phyloP scores from a whole-genome alignment of 768 basidiomycete genomes.

The Suillus bovinus region DNA sequence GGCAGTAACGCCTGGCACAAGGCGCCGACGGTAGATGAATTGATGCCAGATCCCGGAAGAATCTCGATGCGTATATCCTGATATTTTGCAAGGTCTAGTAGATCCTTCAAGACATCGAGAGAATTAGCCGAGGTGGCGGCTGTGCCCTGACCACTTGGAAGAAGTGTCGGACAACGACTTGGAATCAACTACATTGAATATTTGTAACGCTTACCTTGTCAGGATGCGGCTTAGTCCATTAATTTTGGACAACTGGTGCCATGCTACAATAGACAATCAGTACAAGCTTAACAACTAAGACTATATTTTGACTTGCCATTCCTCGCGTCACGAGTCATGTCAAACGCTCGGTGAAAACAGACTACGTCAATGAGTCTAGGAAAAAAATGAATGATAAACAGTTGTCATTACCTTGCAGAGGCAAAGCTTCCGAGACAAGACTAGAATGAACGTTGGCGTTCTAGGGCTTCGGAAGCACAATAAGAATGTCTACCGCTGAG shows the following conservation, averaged over 20 bases:
- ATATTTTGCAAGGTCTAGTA: slow-evolving; percentile 33
- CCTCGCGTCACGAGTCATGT: slow-evolving; percentile 59
- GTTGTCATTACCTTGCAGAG: slow-evolving; percentile 55
- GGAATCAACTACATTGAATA: background rate
- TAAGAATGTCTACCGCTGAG: slow-evolving; percentile 42
- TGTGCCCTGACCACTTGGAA: slow-evolving; percentile 51
- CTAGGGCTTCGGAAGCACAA: background rate
- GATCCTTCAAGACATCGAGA: slow-evolving; percentile 39
- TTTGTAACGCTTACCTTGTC: slow-evolving; percentile 57
- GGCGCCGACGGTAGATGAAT: slow-evolving; percentile 48
- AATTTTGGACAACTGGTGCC: slow-evolving; percentile 50
- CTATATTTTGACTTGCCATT: slow-evolving; percentile 42
- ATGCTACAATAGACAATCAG: slow-evolving; percentile 20
- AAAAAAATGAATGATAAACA: background rate
- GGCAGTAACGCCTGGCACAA: slow-evolving; percentile 54
- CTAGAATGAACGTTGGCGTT: slow-evolving; percentile 30
- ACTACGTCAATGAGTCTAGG: slow-evolving; percentile 41
- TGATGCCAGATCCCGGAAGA: slow-evolving; percentile 79
- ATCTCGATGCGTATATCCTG: slow-evolving; percentile 33
- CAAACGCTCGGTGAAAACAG: slow-evolving; percentile 80
- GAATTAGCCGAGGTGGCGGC: slow-evolving; percentile 40
- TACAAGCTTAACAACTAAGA: background rate
- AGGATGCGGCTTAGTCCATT: slow-evolving; percentile 72
- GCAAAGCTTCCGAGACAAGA: slow-evolving; percentile 55
- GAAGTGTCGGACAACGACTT: background rate